phyloP scores from a whole-genome alignment of 805 yeast species.

The Candida schatavii region DNA sequence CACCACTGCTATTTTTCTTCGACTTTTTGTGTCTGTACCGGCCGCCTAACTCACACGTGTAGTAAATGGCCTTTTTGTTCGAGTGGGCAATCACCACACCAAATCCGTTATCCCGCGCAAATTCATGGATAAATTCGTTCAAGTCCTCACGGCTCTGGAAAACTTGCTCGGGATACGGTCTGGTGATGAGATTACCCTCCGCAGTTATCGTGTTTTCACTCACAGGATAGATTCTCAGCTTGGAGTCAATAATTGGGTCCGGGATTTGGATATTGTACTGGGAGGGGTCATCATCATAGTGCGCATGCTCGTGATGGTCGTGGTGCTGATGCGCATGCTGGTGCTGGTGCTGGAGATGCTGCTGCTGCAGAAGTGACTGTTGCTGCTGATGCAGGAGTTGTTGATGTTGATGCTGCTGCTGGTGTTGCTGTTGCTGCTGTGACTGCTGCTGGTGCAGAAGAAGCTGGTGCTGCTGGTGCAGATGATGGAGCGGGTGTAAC shows the following conservation, averaged over 20 bases:
- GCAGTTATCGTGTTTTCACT: conserved; percentile 45
- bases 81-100: conserved; percentile 61
- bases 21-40: conserved; percentile 50
- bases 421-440: conserved; percentile 14
- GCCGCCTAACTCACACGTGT: conserved; percentile 59
- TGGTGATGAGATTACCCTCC: conserved; percentile 50
- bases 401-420: conserved; percentile 14
- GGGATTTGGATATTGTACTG: conserved; percentile 47
- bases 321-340: conserved; percentile 16
- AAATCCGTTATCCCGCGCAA: conserved; percentile 56
- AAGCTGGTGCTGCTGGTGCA: conserved; percentile 4
- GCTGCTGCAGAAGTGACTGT: conserved; percentile 17
- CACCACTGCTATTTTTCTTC: conserved; percentile 15
- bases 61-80: conserved; percentile 56
- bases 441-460: conserved; percentile 8
- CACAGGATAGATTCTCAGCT: conserved; percentile 42
- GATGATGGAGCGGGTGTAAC: conserved; percentile 8
- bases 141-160: conserved; percentile 49
- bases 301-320: conserved; percentile 10
- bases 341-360: conserved; percentile 18
- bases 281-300: conserved; percentile 29
- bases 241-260: conserved; percentile 42
- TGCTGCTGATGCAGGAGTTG: conserved; percentile 10
- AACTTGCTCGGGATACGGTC: conserved; percentile 52
- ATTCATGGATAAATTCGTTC: conserved; percentile 53